These are phyloP conservation scores for Lepraria neglecta DNA, from an alignment of 495 filamentous ascomycete genomes.

Conservation along the genomic window DNA sequence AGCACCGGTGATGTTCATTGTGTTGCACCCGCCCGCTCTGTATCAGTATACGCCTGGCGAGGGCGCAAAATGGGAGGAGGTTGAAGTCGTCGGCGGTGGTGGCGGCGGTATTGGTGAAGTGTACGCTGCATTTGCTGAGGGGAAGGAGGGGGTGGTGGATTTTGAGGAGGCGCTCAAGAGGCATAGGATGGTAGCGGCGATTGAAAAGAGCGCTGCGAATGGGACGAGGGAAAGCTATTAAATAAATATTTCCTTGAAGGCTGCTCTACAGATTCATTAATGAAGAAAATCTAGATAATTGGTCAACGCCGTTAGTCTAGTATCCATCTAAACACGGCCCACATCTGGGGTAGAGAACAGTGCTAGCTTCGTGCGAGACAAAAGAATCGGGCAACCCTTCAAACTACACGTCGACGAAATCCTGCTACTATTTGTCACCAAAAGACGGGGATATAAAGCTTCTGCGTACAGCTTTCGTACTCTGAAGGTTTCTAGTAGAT, in stretches of 20 bases:
- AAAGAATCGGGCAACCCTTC: no score
- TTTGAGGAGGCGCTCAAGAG: conserved; percentile 18
- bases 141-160: conserved; percentile 18
- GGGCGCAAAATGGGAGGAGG: conserved; percentile 6
- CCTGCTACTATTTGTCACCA: no score
- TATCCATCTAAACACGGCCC: no score
- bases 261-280: no score
- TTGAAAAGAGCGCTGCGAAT: conserved; percentile 16
- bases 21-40: conserved; percentile 5
- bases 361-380: no score
- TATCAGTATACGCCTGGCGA: neutral
- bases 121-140: conserved; percentile 21
- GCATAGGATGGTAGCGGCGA: conserved; percentile 21
- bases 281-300: neutral
- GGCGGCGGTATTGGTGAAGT: conserved; percentile 21
- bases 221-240: conserved; percentile 18
- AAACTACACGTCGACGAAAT: no score
- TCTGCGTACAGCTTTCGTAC: no score
- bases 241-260: neutral
- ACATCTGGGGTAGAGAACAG: no score
- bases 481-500: no score
- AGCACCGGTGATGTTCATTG: conserved; percentile 17
- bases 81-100: neutral
- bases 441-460: no score
- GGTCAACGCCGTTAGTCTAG: neutral